These are phyloP conservation scores for Panellus pusillus DNA, from an alignment of 768 basidiomycete genomes.

Conservation along the genomic window DNA sequence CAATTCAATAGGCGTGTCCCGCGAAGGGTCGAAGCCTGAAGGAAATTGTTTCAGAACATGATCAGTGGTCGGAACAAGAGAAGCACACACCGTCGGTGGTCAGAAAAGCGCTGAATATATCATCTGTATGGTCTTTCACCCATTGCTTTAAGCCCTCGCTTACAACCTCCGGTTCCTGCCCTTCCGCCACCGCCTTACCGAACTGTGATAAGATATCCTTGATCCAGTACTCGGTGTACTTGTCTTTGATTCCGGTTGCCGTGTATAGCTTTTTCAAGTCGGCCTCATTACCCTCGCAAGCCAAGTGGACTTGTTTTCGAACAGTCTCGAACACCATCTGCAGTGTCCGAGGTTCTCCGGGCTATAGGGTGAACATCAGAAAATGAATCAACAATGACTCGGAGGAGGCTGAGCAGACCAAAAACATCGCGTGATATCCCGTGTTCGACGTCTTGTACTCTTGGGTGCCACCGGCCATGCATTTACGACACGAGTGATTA, in stretches of 20 bases:
- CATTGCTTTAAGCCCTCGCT: constrained; percentile 10
- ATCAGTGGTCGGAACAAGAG: background rate
- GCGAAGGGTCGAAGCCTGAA: constrained; percentile 30
- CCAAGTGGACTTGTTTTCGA: background rate
- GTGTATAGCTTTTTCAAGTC: constrained; percentile 6
- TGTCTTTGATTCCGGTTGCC: constrained; percentile 27
- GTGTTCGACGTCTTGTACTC: constrained; percentile 18
- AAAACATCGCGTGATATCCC: constrained; percentile 25
- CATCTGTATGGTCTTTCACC: constrained; percentile 5
- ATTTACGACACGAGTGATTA: constrained; percentile 29
- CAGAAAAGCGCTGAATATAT: constrained; percentile 17
- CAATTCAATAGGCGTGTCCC: constrained; percentile 42
- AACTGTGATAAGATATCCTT: constrained; percentile 12
- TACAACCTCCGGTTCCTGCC: background rate
- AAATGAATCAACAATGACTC: background rate
- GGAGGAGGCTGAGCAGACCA: background rate
- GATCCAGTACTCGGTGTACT: constrained; percentile 25
- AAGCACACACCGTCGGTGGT: constrained; percentile 11
- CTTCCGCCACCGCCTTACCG: constrained; percentile 8
- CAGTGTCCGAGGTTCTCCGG: constrained; percentile 7
- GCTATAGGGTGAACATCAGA: background rate
- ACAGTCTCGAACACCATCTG: background rate
- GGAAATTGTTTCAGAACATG: background rate
- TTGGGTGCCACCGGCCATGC: constrained; percentile 25
- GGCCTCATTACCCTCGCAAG: constrained; percentile 2